Evolutionary conservation across 768 basidiomycete genomes (phyloP).

Genomic region (Boletus insuetus): DNA sequence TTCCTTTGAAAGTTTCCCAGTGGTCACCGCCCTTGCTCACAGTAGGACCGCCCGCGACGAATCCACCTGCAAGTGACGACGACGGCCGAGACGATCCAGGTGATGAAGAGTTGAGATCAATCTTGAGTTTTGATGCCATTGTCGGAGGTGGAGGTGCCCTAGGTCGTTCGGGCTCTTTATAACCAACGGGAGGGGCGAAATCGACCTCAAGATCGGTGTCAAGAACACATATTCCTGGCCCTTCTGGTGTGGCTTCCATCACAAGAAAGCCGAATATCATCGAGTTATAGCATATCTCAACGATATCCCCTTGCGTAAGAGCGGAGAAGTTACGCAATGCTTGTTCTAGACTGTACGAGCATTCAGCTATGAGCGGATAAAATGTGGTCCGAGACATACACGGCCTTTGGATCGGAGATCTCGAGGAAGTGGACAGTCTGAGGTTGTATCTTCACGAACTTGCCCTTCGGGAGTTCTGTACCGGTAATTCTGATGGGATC

Average conservation of each 20-base stretch:
- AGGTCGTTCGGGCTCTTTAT: slow-evolving; percentile 89
- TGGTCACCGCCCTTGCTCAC: slow-evolving; percentile 77
- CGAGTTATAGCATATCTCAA: slow-evolving; percentile 96
- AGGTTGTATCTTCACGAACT: slow-evolving; percentile 94
- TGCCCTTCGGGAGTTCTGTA: slow-evolving; percentile 84
- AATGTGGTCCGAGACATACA: slow-evolving; percentile 53
- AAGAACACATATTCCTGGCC: slow-evolving; percentile 82
- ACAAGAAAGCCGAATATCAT: slow-evolving; percentile 94
- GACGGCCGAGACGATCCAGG: slow-evolving; percentile 83
- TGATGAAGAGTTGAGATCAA: slow-evolving; percentile 83
- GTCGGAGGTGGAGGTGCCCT: slow-evolving; percentile 79
- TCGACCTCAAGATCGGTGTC: slow-evolving; percentile 99
- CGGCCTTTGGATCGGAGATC: slow-evolving; percentile 95
- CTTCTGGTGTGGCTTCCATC: slow-evolving; percentile 89
- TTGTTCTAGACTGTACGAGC: slow-evolving; percentile 74
- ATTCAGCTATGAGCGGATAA: neutral
- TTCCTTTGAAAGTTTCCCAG: slow-evolving; percentile 97
- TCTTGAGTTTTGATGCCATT: slow-evolving; percentile 96
- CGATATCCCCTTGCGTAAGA: slow-evolving; percentile 93
- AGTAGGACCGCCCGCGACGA: slow-evolving; percentile 46
- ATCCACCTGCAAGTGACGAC: slow-evolving; percentile 69
- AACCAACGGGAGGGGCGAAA: slow-evolving; percentile 90
- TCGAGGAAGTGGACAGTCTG: slow-evolving; percentile 95
- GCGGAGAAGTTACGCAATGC: slow-evolving; percentile 90
- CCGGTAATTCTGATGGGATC: slow-evolving; percentile 94